Evolutionary conservation across 1,284 basidiomycete species (phyloP), one percentile per base, ranked within the genome.

Genomic region (Rhodotorula sp.): DNA sequence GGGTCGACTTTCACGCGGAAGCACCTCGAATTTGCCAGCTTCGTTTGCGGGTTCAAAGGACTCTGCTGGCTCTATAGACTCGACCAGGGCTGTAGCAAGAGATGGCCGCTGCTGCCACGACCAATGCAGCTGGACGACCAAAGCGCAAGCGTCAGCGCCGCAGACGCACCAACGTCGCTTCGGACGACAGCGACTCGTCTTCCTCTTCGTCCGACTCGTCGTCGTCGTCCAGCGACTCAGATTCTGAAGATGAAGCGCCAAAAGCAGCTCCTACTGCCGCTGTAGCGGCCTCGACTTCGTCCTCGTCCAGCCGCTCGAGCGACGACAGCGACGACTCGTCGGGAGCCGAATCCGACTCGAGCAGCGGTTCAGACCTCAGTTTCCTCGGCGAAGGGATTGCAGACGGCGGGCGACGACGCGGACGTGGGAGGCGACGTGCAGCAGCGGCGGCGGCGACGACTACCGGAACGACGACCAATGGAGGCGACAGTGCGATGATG

Each of bases 141-240:
- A 72, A 72, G 49, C 70, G 73, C 26, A 75, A 75, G 60, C 71
- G 73, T 22, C 71, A 72, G 46, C 73, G 73, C 64, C 60, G 65
- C 22, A 51, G 71, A 26, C 66, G 66, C 37, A 62, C 66, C 48
- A 61, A 67, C 55, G 29, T n/a, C 54, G 15, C 30, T 18, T 62
- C 62, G 14, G 62, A 62, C 61, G 61, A 62, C 45, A 59, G 57
- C 57, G 64, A 66, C 55, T 62, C 55, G 48, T 46, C 26, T 64
- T 62, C 57, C 58, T 65, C 63, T 22, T 60, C 62, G 46, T 54
- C 53, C 26, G n/a, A 26, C 46, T 60, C 60, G 48, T 69, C 71
- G 5, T 42, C 22, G 6, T 44, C 59, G 10, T n/a, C 62, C 24
- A 51, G 49, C 29, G 42, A 45, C 33, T 64, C 61, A 15, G 53